Conservation (phyloP, 257 asterid genomes). For the Lycium ferocissimum region DNA sequence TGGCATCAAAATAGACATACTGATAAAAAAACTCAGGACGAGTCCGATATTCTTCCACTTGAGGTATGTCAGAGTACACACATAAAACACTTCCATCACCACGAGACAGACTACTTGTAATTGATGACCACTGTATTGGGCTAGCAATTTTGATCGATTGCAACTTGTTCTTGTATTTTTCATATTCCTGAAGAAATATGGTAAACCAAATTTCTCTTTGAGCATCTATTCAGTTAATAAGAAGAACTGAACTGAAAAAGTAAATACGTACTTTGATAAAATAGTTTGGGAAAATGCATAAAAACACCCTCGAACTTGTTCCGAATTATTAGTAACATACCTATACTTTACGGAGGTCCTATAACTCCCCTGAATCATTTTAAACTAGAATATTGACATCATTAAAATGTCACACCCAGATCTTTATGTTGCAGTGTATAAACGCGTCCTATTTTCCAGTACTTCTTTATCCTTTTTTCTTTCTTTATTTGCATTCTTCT, state of each 20-base stretch:
- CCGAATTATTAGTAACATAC: no score
- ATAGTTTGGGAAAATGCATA: conserved; percentile 43
- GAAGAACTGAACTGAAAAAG: conserved; percentile 15
- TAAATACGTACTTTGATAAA: conserved; percentile 66
- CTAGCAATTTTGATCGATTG: conserved; percentile 50
- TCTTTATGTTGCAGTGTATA: no score
- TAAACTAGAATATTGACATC: no score
- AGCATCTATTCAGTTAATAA: neutral
- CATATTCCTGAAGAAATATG: conserved; percentile 61
- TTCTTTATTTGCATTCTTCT: no score
- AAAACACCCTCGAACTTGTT: no score
- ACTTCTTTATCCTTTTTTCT: no score
- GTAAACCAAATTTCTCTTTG: conserved; percentile 19
- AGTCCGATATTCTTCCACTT: conserved; percentile 77
- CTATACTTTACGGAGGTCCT: no score
- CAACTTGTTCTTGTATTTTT: conserved; percentile 58
- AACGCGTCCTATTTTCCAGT: no score
- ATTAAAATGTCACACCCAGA: no score
- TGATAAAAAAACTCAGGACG: conserved; percentile 81
- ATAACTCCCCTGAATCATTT: no score
- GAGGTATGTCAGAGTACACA: conserved; percentile 90
- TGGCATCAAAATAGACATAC: conserved; percentile 51
- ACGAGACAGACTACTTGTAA: conserved; percentile 49
- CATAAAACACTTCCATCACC: conserved; percentile 63
- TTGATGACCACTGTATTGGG: conserved; percentile 43